These are phyloP conservation scores for Hydrangea macrophylla DNA, from an alignment of 148 eudicot genomes.

Conservation along the genomic window DNA sequence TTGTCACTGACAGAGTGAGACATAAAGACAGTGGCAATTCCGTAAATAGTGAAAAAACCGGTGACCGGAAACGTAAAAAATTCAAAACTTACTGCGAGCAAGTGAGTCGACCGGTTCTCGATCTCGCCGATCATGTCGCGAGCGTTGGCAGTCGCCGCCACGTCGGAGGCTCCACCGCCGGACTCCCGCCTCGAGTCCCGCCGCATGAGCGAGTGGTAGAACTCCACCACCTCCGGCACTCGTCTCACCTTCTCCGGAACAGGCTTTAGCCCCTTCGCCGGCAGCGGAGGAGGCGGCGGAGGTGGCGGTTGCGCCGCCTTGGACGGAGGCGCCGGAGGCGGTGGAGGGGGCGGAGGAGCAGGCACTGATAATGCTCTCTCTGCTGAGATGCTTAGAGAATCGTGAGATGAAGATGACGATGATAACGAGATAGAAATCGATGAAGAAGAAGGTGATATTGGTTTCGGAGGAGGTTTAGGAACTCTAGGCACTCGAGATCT, in stretches of 20 bases:
- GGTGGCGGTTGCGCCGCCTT: conserved; percentile 32
- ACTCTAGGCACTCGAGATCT: conserved; percentile 59
- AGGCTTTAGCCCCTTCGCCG: conserved; percentile 27
- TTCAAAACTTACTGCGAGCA: conserved; percentile 53
- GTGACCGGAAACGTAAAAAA: background rate
- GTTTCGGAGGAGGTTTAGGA: conserved; percentile 71
- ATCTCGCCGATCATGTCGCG: too few species aligned
- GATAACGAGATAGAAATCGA: conserved; percentile 11
- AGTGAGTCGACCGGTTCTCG: conserved; percentile 58
- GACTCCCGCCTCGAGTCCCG: conserved; percentile 61
- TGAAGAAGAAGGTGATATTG: conserved; percentile 20
- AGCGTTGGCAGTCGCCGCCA: conserved; percentile 42
- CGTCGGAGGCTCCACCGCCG: conserved; percentile 25
- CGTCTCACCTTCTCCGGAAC: conserved; percentile 56
- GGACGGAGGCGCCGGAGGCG: conserved; percentile 22
- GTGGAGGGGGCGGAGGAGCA: conserved; percentile 45
- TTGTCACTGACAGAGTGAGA: conserved; percentile 8
- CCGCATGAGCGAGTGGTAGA: conserved; percentile 69
- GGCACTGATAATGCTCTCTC: conserved; percentile 13
- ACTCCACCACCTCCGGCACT: conserved; percentile 77
- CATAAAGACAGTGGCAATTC: conserved; percentile 21
- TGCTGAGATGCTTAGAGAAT: conserved; percentile 3
- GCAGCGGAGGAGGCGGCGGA: conserved; percentile 56
- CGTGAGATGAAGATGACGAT: conserved; percentile 13
- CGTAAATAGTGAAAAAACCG: conserved; percentile 20